phyloP scores from a whole-genome alignment of 108 stramenopile genomes.

The Fistulifera solaris region DNA sequence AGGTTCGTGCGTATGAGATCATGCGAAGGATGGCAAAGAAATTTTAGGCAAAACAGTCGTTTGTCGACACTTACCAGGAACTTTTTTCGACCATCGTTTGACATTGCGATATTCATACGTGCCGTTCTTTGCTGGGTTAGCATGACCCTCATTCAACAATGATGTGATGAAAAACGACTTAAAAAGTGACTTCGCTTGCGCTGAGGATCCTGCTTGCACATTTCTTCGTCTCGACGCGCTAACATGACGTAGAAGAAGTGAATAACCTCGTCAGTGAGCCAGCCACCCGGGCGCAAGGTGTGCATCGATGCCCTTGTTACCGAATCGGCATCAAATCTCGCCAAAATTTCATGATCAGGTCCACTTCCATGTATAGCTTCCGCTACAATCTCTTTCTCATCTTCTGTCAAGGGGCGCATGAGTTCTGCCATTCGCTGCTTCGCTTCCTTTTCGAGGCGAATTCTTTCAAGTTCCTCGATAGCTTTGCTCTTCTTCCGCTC shows the following conservation, averaged over 20 bases:
- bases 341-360: conserved; percentile 37
- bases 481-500: no score
- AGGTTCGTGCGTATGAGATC: neutral
- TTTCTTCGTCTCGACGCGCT: conserved; percentile 64
- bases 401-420: conserved; percentile 52
- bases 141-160: conserved; percentile 67
- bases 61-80: conserved; percentile 28
- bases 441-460: conserved; percentile 38
- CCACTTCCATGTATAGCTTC: conserved; percentile 46
- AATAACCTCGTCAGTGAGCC: conserved; percentile 97
- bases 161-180: conserved; percentile 94
- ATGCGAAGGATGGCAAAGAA: neutral
- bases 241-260: conserved; percentile 88
- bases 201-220: conserved; percentile 44
- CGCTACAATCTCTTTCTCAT: conserved; percentile 45
- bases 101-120: conserved; percentile 88
- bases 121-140: conserved; percentile 34
- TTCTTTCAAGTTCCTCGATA: conserved; percentile 19
- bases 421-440: conserved; percentile 36
- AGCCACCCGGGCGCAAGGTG: conserved; percentile 58
- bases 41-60: neutral
- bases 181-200: conserved; percentile 83
- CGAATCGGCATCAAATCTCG: conserved; percentile 51
- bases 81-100: conserved; percentile 87
- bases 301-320: conserved; percentile 60